Evolutionary conservation across 2,329 filamentous ascomycete genomes (phyloP).

Genomic region (Pleomassaria siparia): DNA sequence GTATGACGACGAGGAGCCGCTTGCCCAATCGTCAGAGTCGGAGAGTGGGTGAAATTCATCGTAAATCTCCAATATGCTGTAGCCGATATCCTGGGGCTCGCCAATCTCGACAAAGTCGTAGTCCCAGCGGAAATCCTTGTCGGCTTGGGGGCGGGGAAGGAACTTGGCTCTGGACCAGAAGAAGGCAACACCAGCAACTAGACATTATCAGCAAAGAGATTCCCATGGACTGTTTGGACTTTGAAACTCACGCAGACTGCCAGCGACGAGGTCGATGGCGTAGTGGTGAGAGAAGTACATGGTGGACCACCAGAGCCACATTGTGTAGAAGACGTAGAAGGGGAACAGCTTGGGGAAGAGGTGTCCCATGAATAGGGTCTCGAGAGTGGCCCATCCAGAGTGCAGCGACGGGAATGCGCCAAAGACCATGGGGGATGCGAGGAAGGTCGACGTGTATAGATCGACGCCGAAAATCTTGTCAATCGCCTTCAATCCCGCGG

Average conservation of each 20-base stretch:
- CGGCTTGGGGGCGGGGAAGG: slow-evolving; percentile 77
- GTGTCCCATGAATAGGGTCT: slow-evolving; percentile 90
- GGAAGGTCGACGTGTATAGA: slow-evolving; percentile 91
- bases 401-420: slow-evolving; percentile 94
- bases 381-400: slow-evolving; percentile 83
- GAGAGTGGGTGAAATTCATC: slow-evolving; percentile 54
- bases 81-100: slow-evolving; percentile 58
- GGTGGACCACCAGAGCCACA: slow-evolving; percentile 98
- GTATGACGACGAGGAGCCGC: slow-evolving; percentile 78
- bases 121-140: slow-evolving; percentile 89
- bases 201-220: slow-evolving; percentile 24
- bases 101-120: slow-evolving; percentile 92
- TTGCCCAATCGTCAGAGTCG: slow-evolving; percentile 87
- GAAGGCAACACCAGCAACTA: slow-evolving; percentile 70
- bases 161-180: slow-evolving; percentile 80
- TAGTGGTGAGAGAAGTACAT: slow-evolving; percentile 99
- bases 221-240: slow-evolving; percentile 15
- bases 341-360: slow-evolving; percentile 82
- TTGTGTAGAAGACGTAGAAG: slow-evolving; percentile 78
- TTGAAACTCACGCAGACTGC: slow-evolving; percentile 61
- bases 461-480: slow-evolving; percentile 89
- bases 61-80: slow-evolving; percentile 59
- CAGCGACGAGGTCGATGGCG: slow-evolving; percentile 86
- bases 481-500: slow-evolving; percentile 84
- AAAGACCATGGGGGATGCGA: slow-evolving; percentile 86